Evolutionary conservation across 2,329 filamentous ascomycete species (phyloP), one percentile per base, ranked within the genome.

Genomic region (Tothia fuscella): DNA sequence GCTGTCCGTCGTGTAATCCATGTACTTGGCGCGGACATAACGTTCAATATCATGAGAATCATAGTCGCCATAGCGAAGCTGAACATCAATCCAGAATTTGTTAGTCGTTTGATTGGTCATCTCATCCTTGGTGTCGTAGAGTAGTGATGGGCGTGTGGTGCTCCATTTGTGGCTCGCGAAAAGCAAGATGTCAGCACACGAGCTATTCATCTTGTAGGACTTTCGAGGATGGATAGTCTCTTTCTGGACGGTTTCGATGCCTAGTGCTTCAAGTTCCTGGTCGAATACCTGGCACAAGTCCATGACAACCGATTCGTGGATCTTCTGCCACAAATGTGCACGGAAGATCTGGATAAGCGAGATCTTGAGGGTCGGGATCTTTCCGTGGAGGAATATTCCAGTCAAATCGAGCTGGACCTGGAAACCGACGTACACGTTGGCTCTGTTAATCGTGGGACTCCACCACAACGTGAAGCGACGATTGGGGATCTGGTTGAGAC

Each of bases 171-270:
- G 91, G 49, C 83, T 93, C 28, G 91, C 89, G 56, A 98, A 98
- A 7, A 98, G 74, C 42, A 96, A 72, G 48, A 98, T 95, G 61
- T 98, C 91, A 4, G 93, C 91, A 55, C 91, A 96, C 44, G 89
- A 96, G 55, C 88, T 95, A 71, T 98, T 98, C 91, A 98, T 98
- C 76, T 98, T 98, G 76, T 98, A 98, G 4, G 87, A 95, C 66
- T 98, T 98, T 76, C 91, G 77, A 40, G 91, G 91, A 68, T 98
- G 91, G 46, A 98, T 98, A 0, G 91, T 96, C 67, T 98, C 91
- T 64, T 98, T 98, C 59, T 98, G 91, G 4, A 96, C 91, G 2
- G 87, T 93, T 63, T 98, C 91, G 45, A 98, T 95, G 26, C 88
- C 88, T 3, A 98, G 70, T 24, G 91, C 87, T 61, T 98, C 91